Base-by-base conservation (phyloP, 306 rosid genomes). In the Pueraria montana region DNA sequence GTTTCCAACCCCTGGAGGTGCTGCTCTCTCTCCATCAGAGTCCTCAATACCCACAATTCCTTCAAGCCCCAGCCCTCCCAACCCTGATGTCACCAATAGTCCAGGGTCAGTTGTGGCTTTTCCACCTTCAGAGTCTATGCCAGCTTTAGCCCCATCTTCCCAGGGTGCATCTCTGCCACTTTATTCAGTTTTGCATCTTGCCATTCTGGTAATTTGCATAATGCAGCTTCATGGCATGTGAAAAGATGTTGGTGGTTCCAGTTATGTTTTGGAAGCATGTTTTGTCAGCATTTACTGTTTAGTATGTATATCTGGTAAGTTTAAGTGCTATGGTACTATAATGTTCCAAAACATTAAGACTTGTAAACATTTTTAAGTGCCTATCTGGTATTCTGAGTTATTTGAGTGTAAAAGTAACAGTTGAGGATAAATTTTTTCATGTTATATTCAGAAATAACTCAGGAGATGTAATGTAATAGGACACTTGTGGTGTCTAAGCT, bases 21-120 rank as follows among this genome's bases (percentile, higher is more conserved):
- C 43, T 8, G 86, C 90, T 75, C 53, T 6, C 23, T 55, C 90
- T 69, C 90, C 90, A 1, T 53, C 87, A 38, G 90, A 87, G 10
- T 84, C 86, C 1, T 82, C 90, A 38, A 12, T 85, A 24, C 90
- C 90, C 2, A 87, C 87, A 12, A 87, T 87, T 46, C 88, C 90
- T 70, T 80, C 90, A 49, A 82, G 83, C 36, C 90, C 88, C 0
- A 87, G 88, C 62, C 90, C 90, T 75, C 90, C 90, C 34, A 87
- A 87, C 72, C 87, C 90, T 0, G 88, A 83, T 26, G 46, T 6
- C 11, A 20, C 42, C 0, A 68, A 50, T 34, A 67, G 27, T 76
- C 85, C 77, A n/a, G 83, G 83, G 24, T 46, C 87, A 18, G 69
- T 36, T 18, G 43, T 77, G 77, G 85, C 89, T 77, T 80, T 87